Conservation (phyloP, 2,329 filamentous ascomycete genomes). For the Talaromyces sp. region DNA sequence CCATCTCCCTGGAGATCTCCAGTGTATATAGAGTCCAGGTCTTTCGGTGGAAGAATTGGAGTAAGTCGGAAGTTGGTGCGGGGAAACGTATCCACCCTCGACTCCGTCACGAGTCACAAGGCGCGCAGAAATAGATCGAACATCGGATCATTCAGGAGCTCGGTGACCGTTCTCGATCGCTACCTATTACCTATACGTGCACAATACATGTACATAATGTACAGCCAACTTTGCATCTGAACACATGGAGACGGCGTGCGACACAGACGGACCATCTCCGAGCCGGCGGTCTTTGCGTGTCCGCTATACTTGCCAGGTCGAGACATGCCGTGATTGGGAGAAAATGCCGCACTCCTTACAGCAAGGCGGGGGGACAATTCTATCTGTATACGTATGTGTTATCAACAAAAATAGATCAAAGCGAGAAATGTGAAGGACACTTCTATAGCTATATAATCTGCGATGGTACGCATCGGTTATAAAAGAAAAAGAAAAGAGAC, state of each 20-base stretch:
- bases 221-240: background rate
- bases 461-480: background rate
- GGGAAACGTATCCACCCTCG: background rate
- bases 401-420: background rate
- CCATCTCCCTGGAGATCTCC: background rate
- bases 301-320: background rate
- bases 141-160: background rate
- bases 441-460: no score
- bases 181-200: background rate
- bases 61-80: background rate
- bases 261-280: background rate
- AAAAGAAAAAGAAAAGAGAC: background rate
- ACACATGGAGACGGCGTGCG: background rate
- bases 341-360: conserved; percentile 7
- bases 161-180: background rate
- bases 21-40: background rate
- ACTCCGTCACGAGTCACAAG: background rate
- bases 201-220: background rate
- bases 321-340: background rate
- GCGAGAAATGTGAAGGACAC: background rate
- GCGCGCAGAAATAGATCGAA: background rate
- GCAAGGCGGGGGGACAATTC: background rate
- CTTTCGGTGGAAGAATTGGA: background rate
- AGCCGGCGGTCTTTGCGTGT: background rate
- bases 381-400: background rate